Evolutionary conservation across 495 filamentous ascomycete species (phyloP), one percentile per base, ranked within the genome.

Genomic region (Neurospora sp.): DNA sequence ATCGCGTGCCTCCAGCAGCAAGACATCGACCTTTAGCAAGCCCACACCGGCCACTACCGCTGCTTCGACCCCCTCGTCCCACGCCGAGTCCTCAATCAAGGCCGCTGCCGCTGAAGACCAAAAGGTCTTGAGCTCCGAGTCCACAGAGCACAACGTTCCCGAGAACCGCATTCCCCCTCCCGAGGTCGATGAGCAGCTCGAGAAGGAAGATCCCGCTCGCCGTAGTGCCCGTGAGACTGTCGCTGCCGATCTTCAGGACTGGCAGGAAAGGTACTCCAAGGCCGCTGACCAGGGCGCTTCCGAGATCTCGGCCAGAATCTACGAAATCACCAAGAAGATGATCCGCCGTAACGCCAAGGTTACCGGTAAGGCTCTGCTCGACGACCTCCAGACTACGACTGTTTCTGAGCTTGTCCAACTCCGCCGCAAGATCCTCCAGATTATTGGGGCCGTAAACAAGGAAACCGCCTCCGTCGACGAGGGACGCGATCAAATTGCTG

Each of bases 241-340:
- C 70, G 86, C 89, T 8, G 87, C 89, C 17, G 96, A 98, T 80
- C 86, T 99, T 44, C 82, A 87, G 68, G 83, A 85, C 44, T 98
- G 94, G 94, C 90, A 97, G 79, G 86, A 88, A 48, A 93, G 96
- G 75, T 98, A 98, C 80, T 86, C 91, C 31, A 88, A 89, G 71
- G 93, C 93, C 8, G 92, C 91, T 27, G 90, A 94, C 68, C 92
- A 94, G 76, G 94, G 93, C 8, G 86, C 92, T 39, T 85, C 86
- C 38, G 91, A 97, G 74, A 94, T 99, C 72, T 89, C 94, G 35
- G 84, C 87, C 1, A 87, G 87, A n/a, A 88, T 95, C 48, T 82
- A 93, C 69, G 81, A 90, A 44, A 90, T 86, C 41, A 77, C 80
- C 84, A 89, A 79, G 84, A 86, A 53, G 77, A 91, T 81, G 88